Evolutionary conservation across 2,329 filamentous ascomycete genomes (phyloP).

Genomic region (Fusarium penzigii): DNA sequence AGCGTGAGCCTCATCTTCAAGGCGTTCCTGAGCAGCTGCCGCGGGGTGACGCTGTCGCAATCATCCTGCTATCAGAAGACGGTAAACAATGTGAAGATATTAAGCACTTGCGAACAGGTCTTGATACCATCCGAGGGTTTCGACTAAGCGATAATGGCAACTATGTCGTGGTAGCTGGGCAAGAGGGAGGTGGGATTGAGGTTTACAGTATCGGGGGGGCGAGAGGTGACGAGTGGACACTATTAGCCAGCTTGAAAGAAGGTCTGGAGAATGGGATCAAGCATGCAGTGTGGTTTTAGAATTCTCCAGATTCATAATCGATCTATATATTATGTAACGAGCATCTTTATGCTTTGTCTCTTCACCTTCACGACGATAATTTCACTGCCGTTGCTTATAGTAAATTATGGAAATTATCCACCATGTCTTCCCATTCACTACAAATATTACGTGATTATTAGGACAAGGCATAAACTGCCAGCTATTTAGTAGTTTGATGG

Average conservation of each 20-base stretch:
- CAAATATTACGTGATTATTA: too few species aligned
- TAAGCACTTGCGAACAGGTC: not conserved
- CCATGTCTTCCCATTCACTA: too few species aligned
- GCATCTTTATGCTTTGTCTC: not conserved
- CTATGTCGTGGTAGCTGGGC: slow-evolving; percentile 1
- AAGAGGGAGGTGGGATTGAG: slow-evolving; percentile 3
- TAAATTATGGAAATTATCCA: too few species aligned
- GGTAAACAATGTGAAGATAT: not conserved
- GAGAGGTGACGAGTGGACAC: not conserved
- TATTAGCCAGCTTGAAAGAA: not conserved
- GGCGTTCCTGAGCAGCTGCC: not conserved
- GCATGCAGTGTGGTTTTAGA: slow-evolving; percentile 1
- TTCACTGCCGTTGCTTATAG: too few species aligned
- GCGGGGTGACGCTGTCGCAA: not conserved
- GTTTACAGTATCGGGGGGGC: not conserved
- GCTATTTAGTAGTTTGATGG: too few species aligned
- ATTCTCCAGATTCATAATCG: too few species aligned
- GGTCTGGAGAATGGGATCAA: slow-evolving; percentile 2
- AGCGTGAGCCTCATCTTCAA: not conserved
- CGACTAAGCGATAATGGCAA: not conserved
- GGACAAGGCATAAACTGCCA: too few species aligned
- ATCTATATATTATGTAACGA: not conserved
- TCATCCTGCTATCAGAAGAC: not conserved
- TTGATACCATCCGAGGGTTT: slow-evolving; percentile 1
- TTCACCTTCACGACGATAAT: not conserved